These are phyloP conservation scores for Penicillium verhagenii DNA, from an alignment of 495 filamentous ascomycete species.

Conservation along the genomic window DNA sequence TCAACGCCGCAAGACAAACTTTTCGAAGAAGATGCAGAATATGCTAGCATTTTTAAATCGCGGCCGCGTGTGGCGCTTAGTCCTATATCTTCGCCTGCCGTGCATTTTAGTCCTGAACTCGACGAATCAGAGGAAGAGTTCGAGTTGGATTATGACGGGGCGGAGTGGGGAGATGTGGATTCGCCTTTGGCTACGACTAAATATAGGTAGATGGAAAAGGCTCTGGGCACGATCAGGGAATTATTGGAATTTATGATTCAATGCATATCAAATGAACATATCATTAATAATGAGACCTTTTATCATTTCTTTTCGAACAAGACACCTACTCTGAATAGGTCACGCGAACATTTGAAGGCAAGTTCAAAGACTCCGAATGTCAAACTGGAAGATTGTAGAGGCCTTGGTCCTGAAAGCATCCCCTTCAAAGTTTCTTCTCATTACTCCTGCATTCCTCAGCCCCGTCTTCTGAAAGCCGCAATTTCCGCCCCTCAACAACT, in stretches of 20 bases:
- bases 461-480: not conserved
- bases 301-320: not conserved
- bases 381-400: too few species aligned
- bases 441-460: not conserved
- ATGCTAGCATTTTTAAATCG: slow-evolving; percentile 83
- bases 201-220: not conserved
- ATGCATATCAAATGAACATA: not conserved
- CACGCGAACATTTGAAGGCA: too few species aligned
- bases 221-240: not conserved
- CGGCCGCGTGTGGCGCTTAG: slow-evolving; percentile 76
- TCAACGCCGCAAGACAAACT: slow-evolving; percentile 58
- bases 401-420: too few species aligned
- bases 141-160: slow-evolving; percentile 24
- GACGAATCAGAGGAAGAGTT: slow-evolving; percentile 33
- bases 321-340: too few species aligned
- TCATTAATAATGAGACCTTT: too few species aligned
- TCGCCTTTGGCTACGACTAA: slow-evolving; percentile 17
- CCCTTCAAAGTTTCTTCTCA: too few species aligned
- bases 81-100: slow-evolving; percentile 61
- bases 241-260: not conserved
- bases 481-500: not conserved
- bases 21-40: slow-evolving; percentile 68
- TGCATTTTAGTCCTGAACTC: slow-evolving; percentile 35
- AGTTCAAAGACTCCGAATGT: too few species aligned
- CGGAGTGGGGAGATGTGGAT: slow-evolving; percentile 18